Conservation (phyloP, 2,329 filamentous ascomycete species). For the Metarhizium album region DNA sequence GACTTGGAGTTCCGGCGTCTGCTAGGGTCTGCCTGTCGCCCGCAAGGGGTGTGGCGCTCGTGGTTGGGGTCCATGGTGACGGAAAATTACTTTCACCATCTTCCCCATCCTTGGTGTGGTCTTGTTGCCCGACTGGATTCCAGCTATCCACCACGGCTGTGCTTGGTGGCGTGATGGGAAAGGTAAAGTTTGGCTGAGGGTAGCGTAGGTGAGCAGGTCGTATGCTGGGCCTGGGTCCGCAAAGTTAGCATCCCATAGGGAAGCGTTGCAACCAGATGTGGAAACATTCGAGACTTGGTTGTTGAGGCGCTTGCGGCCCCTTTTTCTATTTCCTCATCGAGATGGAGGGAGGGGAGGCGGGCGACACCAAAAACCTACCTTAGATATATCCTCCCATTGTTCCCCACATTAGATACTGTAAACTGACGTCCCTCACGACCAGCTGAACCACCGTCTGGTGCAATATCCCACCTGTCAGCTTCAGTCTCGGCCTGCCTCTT, state of each 20-base stretch:
- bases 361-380: slow-evolving; percentile 43
- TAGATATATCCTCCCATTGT: slow-evolving; percentile 73
- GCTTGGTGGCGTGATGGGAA: slow-evolving; percentile 49
- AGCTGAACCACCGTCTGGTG: slow-evolving; percentile 49
- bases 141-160: slow-evolving; percentile 36
- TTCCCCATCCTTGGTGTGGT: slow-evolving; percentile 9
- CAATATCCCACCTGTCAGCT: slow-evolving; percentile 42
- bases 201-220: slow-evolving; percentile 51
- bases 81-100: background rate
- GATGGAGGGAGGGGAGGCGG: too few species aligned
- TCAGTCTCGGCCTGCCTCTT: slow-evolving; percentile 37
- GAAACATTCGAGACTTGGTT: background rate
- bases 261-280: background rate
- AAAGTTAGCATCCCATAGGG: slow-evolving; percentile 11
- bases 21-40: slow-evolving; percentile 23
- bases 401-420: slow-evolving; percentile 70
- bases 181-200: slow-evolving; percentile 49
- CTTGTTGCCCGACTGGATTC: slow-evolving; percentile 29
- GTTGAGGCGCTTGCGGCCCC: background rate
- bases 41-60: slow-evolving; percentile 25
- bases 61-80: slow-evolving; percentile 30
- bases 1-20: slow-evolving; percentile 12
- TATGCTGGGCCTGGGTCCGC: slow-evolving; percentile 41
- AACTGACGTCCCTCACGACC: slow-evolving; percentile 62
- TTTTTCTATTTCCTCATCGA: background rate